A percentile compares a stretch with the other conserved stretches of the same genome.
phyloP scores from a whole-genome alignment of 495 filamentous ascomycete genomes.

The Glutinoglossum americanum region DNA sequence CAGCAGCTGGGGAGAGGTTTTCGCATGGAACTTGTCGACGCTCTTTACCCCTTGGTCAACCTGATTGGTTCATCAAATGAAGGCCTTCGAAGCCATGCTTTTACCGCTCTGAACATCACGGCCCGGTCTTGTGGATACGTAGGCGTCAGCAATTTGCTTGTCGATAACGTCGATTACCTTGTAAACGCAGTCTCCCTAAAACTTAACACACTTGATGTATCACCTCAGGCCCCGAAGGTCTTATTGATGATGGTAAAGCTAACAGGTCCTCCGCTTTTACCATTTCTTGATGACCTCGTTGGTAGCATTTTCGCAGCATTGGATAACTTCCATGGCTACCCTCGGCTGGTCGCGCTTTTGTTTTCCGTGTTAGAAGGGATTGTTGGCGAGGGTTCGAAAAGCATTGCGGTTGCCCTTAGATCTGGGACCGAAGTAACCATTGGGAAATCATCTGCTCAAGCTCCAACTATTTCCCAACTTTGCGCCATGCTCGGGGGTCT shows the following conservation, averaged over 20 bases:
- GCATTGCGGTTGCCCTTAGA: conserved; percentile 33
- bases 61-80: conserved; percentile 53
- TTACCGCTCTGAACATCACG: conserved; percentile 61
- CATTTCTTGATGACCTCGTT: conserved; percentile 80
- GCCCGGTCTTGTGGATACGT: conserved; percentile 53
- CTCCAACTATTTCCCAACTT: conserved; percentile 19
- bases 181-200: conserved; percentile 79
- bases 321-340: conserved; percentile 86
- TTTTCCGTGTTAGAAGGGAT: conserved; percentile 65
- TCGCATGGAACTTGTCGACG: conserved; percentile 69
- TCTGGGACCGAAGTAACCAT: not conserved
- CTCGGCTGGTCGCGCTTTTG: conserved; percentile 60
- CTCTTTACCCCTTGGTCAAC: conserved; percentile 73
- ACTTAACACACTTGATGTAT: conserved; percentile 77
- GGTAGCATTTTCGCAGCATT: conserved; percentile 75
- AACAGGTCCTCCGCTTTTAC: conserved; percentile 59
- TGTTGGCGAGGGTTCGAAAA: conserved; percentile 57
- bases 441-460: conserved; percentile 19
- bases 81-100: conserved; percentile 57
- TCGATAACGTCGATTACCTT: conserved; percentile 91
- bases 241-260: conserved; percentile 86
- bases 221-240: conserved; percentile 75
- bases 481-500: conserved; percentile 14
- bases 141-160: conserved; percentile 54
- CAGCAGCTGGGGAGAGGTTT: conserved; percentile 46